Conservation (phyloP, 805 yeast species). For the Citeromyces nyonsensis region DNA sequence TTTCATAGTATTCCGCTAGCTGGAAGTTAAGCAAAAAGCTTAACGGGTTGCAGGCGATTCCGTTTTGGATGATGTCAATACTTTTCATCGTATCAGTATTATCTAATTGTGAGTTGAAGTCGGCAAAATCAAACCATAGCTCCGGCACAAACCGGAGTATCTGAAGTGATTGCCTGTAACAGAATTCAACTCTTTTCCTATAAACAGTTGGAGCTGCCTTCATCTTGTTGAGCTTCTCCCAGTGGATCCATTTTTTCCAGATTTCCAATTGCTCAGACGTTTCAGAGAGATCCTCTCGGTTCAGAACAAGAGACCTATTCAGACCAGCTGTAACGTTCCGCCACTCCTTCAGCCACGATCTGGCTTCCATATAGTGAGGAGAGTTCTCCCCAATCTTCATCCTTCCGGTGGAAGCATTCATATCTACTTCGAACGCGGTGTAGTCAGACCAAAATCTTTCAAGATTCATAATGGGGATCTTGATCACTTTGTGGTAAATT, state of each 20-base stretch:
- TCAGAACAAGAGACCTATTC: constrained; percentile 15
- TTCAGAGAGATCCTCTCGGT: constrained; percentile 5
- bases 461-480: constrained; percentile 62
- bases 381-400: constrained; percentile 74
- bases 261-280: constrained; percentile 26
- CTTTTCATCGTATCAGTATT: constrained; percentile 4
- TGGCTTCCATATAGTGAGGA: constrained; percentile 74
- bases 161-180: constrained; percentile 56
- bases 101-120: constrained; percentile 2
- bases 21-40: constrained; percentile 55
- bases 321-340: constrained; percentile 37
- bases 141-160: constrained; percentile 52
- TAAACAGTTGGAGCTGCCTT: constrained; percentile 34
- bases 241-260: constrained; percentile 67
- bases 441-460: constrained; percentile 74
- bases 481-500: constrained; percentile 50
- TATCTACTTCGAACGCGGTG: constrained; percentile 69
- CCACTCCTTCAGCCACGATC: constrained; percentile 65
- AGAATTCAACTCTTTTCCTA: constrained; percentile 46
- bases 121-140: constrained; percentile 53
- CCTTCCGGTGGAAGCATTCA: constrained; percentile 64
- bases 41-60: constrained; percentile 48
- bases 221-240: constrained; percentile 65
- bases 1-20: constrained; percentile 57
- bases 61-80: constrained; percentile 33